Conservation (phyloP, 306 rosid species). For the Luffa aegyptiaca region DNA sequence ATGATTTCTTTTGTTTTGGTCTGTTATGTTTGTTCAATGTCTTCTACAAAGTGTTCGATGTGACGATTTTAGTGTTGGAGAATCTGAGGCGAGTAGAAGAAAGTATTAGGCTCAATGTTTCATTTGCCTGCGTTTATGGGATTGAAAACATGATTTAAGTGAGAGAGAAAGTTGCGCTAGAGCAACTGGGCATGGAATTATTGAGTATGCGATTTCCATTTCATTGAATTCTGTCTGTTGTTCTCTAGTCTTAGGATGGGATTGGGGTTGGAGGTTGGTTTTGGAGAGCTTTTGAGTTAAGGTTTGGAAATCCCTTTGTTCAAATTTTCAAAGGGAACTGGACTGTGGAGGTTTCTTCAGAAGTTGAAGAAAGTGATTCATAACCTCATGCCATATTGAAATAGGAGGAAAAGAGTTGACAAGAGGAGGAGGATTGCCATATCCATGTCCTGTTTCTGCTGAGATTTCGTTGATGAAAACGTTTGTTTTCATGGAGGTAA, state of each 20-base stretch:
- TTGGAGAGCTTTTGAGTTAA: neutral
- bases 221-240: neutral
- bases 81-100: neutral
- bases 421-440: neutral
- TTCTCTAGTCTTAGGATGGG: neutral
- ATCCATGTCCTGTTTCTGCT: neutral
- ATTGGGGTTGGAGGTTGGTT: neutral
- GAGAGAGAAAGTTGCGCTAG: neutral
- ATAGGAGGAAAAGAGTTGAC: neutral
- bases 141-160: neutral
- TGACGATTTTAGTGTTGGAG: neutral
- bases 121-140: neutral
- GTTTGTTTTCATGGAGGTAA: neutral
- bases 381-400: neutral
- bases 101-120: neutral
- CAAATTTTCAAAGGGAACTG: neutral
- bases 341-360: neutral
- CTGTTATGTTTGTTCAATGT: neutral
- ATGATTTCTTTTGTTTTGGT: neutral
- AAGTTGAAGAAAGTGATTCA: neutral
- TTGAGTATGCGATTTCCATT: neutral
- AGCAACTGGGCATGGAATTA: neutral
- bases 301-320: neutral
- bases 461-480: neutral
- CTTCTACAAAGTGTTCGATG: neutral